These are phyloP conservation scores for Boletus fagicola DNA, from an alignment of 768 basidiomycete genomes.

Conservation along the genomic window DNA sequence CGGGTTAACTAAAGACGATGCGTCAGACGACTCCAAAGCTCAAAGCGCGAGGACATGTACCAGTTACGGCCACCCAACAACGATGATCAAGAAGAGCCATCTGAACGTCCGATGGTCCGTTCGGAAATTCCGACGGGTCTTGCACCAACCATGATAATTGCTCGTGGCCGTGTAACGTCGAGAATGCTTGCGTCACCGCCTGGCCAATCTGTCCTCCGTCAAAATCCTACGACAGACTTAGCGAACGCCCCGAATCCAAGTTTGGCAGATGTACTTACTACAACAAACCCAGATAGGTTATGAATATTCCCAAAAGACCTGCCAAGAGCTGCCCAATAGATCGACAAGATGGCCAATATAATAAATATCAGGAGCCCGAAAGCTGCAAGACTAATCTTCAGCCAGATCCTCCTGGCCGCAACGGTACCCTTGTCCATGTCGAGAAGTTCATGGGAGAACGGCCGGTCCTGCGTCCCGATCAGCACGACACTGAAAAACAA, in stretches of 20 bases:
- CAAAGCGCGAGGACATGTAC: slow-evolving; percentile 35
- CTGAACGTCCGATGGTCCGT: slow-evolving; percentile 43
- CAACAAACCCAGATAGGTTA: slow-evolving; percentile 54
- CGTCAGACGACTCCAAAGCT: not conserved
- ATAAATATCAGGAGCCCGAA: slow-evolving; percentile 39
- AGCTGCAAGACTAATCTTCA: slow-evolving; percentile 39
- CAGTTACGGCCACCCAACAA: slow-evolving; percentile 53
- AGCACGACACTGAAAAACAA: slow-evolving; percentile 3
- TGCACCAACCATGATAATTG: slow-evolving; percentile 48
- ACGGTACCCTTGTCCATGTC: slow-evolving; percentile 31
- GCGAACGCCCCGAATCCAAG: not conserved
- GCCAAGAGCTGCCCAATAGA: slow-evolving; percentile 62
- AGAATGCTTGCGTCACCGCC: slow-evolving; percentile 41
- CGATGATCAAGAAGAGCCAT: slow-evolving; percentile 46
- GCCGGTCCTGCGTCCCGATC: slow-evolving; percentile 18
- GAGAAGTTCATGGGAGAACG: slow-evolving; percentile 31
- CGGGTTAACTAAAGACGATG: slow-evolving; percentile 37
- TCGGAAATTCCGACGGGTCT: slow-evolving; percentile 43
- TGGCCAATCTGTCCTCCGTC: slow-evolving; percentile 55
- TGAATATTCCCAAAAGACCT: slow-evolving; percentile 36
- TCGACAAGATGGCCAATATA: slow-evolving; percentile 51
- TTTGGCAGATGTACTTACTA: slow-evolving; percentile 43
- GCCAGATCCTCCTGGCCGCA: slow-evolving; percentile 38
- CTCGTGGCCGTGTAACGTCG: slow-evolving; percentile 26
- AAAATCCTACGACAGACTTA: slow-evolving; percentile 46